Percentiles rank a stretch among this genome's conserved stretches.
These are phyloP conservation scores for Exophiala mesophila DNA, from an alignment of 2,329 filamentous ascomycete genomes.

Conservation along the genomic window DNA sequence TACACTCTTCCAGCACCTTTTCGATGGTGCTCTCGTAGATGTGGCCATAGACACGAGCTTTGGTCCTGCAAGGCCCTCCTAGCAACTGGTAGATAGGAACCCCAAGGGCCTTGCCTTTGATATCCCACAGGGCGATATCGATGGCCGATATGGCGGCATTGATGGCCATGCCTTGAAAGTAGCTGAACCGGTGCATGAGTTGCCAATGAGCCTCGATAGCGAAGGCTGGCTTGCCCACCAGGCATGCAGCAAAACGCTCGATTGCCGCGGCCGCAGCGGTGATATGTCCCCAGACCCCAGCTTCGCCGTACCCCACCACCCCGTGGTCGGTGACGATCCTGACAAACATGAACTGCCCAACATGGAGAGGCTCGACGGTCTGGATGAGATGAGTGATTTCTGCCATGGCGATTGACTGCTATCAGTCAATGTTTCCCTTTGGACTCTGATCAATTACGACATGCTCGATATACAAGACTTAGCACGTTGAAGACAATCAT, in stretches of 20 bases:
- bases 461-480: too few species aligned
- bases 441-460: too few species aligned
- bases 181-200: constrained; percentile 64
- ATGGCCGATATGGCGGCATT: constrained; percentile 73
- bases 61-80: constrained; percentile 64
- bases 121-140: constrained; percentile 74
- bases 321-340: constrained; percentile 10
- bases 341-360: constrained; percentile 18
- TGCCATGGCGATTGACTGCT: too few species aligned
- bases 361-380: constrained; percentile 11
- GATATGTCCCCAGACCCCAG: constrained; percentile 13
- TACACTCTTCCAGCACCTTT: constrained; percentile 46
- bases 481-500: too few species aligned
- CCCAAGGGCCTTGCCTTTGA: constrained; percentile 58
- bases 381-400: constrained; percentile 1
- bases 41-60: constrained; percentile 67
- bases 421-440: too few species aligned
- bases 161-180: constrained; percentile 69
- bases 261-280: constrained; percentile 9
- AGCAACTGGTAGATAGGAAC: constrained; percentile 69
- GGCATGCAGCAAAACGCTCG: constrained; percentile 8
- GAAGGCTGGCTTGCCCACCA: constrained; percentile 12
- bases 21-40: constrained; percentile 68
- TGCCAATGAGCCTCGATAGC: constrained; percentile 75
- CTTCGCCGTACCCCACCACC: constrained; percentile 9